Conservation (phyloP, 2,329 filamentous ascomycete genomes). For the Aspergillus ibericus region DNA sequence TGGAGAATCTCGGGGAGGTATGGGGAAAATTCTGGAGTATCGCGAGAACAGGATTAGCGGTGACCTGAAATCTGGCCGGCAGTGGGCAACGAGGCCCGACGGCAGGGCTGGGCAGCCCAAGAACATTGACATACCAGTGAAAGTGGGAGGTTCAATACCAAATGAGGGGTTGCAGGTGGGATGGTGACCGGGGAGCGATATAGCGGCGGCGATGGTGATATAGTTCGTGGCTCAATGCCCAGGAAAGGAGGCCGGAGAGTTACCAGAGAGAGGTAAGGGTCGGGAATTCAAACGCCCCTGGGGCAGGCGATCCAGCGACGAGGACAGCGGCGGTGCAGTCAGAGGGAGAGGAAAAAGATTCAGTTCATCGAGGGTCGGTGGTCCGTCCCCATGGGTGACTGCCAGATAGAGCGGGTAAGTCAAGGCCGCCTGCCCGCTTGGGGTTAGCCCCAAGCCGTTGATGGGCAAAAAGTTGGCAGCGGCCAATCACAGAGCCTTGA, state of each 20-base stretch:
- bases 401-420: background rate
- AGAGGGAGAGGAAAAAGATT: background rate
- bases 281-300: background rate
- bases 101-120: background rate
- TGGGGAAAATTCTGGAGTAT: background rate
- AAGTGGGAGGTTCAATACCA: background rate
- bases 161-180: background rate
- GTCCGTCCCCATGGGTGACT: background rate
- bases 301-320: background rate
- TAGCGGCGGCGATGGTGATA: background rate
- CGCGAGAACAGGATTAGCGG: background rate
- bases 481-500: background rate
- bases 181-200: background rate
- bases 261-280: background rate
- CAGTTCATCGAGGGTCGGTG: background rate
- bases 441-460: background rate
- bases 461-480: conserved; percentile 9
- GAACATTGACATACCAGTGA: background rate
- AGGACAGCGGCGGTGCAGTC: background rate
- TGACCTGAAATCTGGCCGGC: background rate
- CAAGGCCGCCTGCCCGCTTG: background rate
- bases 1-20: background rate
- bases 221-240: background rate
- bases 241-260: background rate
- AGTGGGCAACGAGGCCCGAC: background rate